Evolutionary conservation across 371 early-diverging fungal species (phyloP).

Genomic region (Rhizopus sp.): DNA sequence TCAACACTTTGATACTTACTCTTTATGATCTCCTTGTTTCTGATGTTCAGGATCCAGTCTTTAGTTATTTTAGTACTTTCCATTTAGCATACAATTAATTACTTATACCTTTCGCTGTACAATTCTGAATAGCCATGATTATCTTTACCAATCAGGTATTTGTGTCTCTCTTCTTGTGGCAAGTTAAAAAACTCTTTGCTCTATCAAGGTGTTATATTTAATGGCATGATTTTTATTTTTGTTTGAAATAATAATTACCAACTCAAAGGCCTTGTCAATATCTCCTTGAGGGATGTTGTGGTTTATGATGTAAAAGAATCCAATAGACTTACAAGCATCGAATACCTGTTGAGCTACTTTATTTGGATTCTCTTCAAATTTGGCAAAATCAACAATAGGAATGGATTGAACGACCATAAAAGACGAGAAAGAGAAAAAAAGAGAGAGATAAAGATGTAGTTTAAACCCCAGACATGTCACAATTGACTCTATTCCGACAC

Average conservation of each 20-base stretch:
- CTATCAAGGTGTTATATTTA: conserved; percentile 4
- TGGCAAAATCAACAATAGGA: conserved; percentile 28
- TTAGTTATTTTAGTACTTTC: neutral
- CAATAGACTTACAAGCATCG: conserved; percentile 59
- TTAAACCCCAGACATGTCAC: neutral
- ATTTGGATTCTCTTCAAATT: conserved; percentile 21
- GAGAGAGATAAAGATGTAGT: conserved; percentile 6
- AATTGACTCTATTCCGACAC: neutral
- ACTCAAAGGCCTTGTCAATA: conserved; percentile 55
- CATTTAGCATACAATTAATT: neutral
- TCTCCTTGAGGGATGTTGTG: conserved; percentile 50
- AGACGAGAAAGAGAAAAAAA: conserved; percentile 1
- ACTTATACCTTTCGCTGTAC: conserved; percentile 35
- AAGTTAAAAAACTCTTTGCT: conserved; percentile 52
- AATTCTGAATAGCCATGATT: conserved; percentile 51
- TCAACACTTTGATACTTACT: conserved; percentile 37
- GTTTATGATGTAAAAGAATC: conserved; percentile 66
- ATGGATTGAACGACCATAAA: conserved; percentile 19
- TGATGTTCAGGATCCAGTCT: conserved; percentile 59
- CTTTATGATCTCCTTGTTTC: conserved; percentile 65
- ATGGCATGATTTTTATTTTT: neutral
- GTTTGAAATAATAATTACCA: conserved; percentile 28
- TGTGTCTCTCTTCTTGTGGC: conserved; percentile 39
- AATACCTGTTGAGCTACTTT: conserved; percentile 34
- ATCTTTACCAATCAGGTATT: conserved; percentile 31